phyloP scores from a whole-genome alignment of 2,329 filamentous ascomycete genomes.

The Fusarium transvaalense region DNA sequence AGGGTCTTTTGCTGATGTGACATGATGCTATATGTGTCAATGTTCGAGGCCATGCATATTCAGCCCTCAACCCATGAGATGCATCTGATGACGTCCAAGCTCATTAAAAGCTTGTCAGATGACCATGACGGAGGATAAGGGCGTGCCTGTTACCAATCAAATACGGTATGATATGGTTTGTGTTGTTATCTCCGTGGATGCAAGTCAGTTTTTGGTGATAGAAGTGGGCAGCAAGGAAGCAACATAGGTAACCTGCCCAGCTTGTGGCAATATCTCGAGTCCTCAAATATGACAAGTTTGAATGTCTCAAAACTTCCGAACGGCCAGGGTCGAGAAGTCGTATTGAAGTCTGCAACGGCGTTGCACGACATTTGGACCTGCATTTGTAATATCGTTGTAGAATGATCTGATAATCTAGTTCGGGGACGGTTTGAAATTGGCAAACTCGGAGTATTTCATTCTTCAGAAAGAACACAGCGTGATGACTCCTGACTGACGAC shows the following conservation, averaged over 20 bases:
- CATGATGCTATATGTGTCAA: constrained; percentile 7
- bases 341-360: constrained; percentile 29
- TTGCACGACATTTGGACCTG: constrained; percentile 40
- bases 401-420: constrained; percentile 34
- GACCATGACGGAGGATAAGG: constrained; percentile 13
- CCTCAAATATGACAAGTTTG: constrained; percentile 13
- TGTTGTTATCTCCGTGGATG: constrained; percentile 4
- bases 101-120: constrained; percentile 32
- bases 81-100: constrained; percentile 17
- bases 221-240: neutral
- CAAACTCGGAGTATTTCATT: neutral
- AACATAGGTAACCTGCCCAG: neutral
- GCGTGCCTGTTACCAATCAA: constrained; percentile 4
- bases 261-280: neutral
- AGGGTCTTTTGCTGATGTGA: constrained; percentile 4
- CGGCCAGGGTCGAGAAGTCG: constrained; percentile 20
- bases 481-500: neutral
- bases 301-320: constrained; percentile 37
- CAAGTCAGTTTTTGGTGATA: neutral
- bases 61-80: neutral
- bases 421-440: constrained; percentile 29
- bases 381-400: constrained; percentile 20
- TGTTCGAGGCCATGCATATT: constrained; percentile 6
- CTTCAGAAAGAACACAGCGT: neutral
- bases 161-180: neutral